Percentiles rank a stretch among this genome's conserved stretches.
These are phyloP conservation scores for Verticillium longisporum DNA, from an alignment of 2,329 filamentous ascomycete genomes.

Conservation along the genomic window DNA sequence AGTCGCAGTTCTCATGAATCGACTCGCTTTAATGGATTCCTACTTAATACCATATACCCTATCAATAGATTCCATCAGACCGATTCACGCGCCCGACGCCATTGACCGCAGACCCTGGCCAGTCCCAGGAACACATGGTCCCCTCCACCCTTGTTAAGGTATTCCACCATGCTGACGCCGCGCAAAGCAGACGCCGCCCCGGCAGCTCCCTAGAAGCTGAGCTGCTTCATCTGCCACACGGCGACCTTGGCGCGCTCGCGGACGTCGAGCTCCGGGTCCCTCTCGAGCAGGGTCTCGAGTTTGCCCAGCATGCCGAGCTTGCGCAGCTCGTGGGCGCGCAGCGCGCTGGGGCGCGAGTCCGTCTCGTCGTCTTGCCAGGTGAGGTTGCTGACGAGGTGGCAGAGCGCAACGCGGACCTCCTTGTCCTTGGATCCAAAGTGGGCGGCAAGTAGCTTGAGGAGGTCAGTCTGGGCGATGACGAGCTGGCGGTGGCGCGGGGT, in stretches of 20 bases:
- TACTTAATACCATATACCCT: not conserved
- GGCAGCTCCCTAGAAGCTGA: not conserved
- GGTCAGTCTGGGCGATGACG: constrained; percentile 67
- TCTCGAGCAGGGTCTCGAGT: constrained; percentile 51
- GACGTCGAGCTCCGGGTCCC: constrained; percentile 74
- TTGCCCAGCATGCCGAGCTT: constrained; percentile 64
- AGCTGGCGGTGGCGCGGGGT: constrained; percentile 70
- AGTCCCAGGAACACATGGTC: not conserved
- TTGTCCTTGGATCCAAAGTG: constrained; percentile 68
- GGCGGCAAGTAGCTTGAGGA: constrained; percentile 65
- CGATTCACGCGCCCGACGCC: not conserved
- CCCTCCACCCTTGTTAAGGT: not conserved
- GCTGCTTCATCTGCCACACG: constrained; percentile 59
- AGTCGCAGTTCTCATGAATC: no score
- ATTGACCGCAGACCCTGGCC: not conserved
- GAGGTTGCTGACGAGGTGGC: constrained; percentile 80
- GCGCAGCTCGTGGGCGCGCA: constrained; percentile 62
- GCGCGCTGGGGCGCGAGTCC: constrained; percentile 58
- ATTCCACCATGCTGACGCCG: not conserved
- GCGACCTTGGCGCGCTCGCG: constrained; percentile 78
- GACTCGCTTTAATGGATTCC: no score
- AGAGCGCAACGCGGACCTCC: constrained; percentile 70
- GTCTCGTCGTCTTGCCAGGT: constrained; percentile 71
- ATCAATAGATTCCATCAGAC: not conserved
- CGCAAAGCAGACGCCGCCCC: not conserved